phyloP scores from a whole-genome alignment of 164 flowering plant species.

The Tetrastigma voinierianum region DNA sequence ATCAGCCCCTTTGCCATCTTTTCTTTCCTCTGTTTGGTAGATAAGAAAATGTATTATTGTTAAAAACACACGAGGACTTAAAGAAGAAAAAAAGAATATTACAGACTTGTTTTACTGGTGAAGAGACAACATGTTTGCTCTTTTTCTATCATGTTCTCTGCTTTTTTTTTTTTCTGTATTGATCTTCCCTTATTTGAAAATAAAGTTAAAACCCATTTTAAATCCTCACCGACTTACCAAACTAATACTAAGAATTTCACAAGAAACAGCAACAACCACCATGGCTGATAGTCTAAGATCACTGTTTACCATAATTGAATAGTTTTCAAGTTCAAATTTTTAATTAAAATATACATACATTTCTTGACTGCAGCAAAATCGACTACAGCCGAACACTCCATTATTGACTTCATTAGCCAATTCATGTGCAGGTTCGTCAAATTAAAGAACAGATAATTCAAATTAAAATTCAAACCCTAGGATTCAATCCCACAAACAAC shows the following conservation, averaged over 20 bases:
- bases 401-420: not conserved
- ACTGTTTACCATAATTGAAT: not conserved
- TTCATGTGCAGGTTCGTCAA: not conserved
- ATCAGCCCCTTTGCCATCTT: slow-evolving; percentile 41
- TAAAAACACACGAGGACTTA: no score
- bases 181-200: no score
- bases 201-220: no score
- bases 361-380: no score
- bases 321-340: not conserved
- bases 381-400: not conserved
- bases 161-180: no score
- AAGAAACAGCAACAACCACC: not conserved
- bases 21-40: no score
- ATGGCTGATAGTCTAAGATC: not conserved
- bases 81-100: no score
- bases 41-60: no score
- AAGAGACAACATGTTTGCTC: no score
- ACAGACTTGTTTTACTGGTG: no score
- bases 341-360: not conserved
- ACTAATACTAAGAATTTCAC: not conserved
- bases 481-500: not conserved
- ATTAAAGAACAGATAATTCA: not conserved
- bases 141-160: no score
- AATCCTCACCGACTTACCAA: not conserved
- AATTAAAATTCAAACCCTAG: not conserved